These are phyloP conservation scores for Datura wrightii DNA, from an alignment of 257 asterid genomes.

Conservation along the genomic window DNA sequence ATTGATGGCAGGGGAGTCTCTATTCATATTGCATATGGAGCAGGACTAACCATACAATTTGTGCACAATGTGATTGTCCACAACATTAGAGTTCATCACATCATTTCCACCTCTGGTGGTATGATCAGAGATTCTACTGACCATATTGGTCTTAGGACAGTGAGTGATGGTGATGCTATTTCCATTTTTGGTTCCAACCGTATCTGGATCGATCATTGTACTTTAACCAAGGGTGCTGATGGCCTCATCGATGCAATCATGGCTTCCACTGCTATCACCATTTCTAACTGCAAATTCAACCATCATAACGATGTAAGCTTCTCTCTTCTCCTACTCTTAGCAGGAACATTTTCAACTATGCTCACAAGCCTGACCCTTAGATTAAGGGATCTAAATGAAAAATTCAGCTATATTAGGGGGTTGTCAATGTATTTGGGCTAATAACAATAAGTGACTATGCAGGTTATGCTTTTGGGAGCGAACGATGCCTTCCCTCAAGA, in stretches of 20 bases:
- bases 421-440: not conserved
- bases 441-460: slow-evolving; percentile 14
- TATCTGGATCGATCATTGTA: slow-evolving; percentile 77
- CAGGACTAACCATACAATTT: slow-evolving; percentile 74
- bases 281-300: slow-evolving; percentile 90
- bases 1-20: slow-evolving; percentile 74
- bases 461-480: slow-evolving; percentile 92
- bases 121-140: slow-evolving; percentile 59
- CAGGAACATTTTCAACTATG: not conserved
- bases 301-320: slow-evolving; percentile 72
- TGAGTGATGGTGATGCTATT: slow-evolving; percentile 80
- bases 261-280: slow-evolving; percentile 88
- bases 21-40: slow-evolving; percentile 73
- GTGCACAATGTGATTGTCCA: slow-evolving; percentile 71
- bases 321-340: not conserved
- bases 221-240: slow-evolving; percentile 58
- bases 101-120: slow-evolving; percentile 56
- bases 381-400: not conserved
- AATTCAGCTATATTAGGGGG: not conserved
- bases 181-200: slow-evolving; percentile 59
- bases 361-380: not conserved
- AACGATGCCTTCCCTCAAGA: slow-evolving; percentile 55
- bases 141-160: slow-evolving; percentile 67
- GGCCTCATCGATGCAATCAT: slow-evolving; percentile 79
- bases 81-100: slow-evolving; percentile 64